phyloP scores from a whole-genome alignment of 2,329 filamentous ascomycete genomes.

The Epichloe hybrida region DNA sequence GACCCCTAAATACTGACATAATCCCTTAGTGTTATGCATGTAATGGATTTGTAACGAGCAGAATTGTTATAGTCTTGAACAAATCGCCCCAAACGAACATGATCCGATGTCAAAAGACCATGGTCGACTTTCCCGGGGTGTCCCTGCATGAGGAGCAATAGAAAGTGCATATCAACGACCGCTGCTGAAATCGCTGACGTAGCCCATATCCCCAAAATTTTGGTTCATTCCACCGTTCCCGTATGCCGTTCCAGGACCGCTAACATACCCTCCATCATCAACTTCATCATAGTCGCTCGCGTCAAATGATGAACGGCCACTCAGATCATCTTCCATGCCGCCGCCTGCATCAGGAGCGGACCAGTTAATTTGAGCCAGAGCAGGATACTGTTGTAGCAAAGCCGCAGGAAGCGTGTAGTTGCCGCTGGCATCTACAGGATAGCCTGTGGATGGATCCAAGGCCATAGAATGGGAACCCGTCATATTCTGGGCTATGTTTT shows the following conservation, averaged over 20 bases:
- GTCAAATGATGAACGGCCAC: conserved; percentile 69
- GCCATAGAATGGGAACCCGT: conserved; percentile 40
- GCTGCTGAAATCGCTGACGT: conserved; percentile 40
- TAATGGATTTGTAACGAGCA: no score
- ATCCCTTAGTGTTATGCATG: no score
- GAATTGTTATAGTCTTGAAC: background rate
- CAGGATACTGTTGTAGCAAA: conserved; percentile 81
- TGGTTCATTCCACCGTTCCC: conserved; percentile 43
- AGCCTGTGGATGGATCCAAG: conserved; percentile 46
- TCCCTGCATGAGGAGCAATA: background rate
- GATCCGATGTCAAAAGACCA: no score
- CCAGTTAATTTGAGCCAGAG: conserved; percentile 85
- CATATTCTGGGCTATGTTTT: conserved; percentile 50
- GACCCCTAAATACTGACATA: no score
- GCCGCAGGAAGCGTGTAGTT: conserved; percentile 70
- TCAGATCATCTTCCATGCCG: conserved; percentile 63
- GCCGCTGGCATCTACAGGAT: conserved; percentile 40
- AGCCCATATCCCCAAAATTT: conserved; percentile 37
- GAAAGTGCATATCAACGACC: conserved; percentile 13
- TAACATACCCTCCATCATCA: conserved; percentile 56
- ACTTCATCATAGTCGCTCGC: conserved; percentile 65
- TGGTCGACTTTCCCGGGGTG: background rate
- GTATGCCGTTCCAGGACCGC: conserved; percentile 46
- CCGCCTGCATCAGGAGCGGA: conserved; percentile 48
- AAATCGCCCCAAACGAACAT: background rate